phyloP scores from a whole-genome alignment of 2,329 filamentous ascomycete genomes.

The Diplodia sapinea region DNA sequence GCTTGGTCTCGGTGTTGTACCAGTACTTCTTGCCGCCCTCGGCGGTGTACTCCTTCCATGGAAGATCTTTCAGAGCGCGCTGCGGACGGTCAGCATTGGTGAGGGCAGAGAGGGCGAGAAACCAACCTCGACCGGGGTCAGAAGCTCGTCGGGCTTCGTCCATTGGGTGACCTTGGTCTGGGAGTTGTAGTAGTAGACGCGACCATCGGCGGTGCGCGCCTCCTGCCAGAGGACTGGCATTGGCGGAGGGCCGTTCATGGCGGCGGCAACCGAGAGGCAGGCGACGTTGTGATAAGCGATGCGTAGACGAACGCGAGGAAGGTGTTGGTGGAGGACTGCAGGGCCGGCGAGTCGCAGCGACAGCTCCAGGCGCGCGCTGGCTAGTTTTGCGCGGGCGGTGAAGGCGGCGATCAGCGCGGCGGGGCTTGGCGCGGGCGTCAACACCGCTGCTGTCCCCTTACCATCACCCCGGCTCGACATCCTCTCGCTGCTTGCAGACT shows the following conservation, averaged over 20 bases:
- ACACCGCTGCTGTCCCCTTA: slow-evolving; percentile 28
- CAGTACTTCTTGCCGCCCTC: slow-evolving; percentile 91
- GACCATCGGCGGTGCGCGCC: slow-evolving; percentile 78
- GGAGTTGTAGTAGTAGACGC: slow-evolving; percentile 89
- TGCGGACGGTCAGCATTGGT: slow-evolving; percentile 47
- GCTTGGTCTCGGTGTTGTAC: slow-evolving; percentile 87
- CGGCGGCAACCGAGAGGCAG: slow-evolving; percentile 28
- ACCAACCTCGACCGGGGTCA: slow-evolving; percentile 78
- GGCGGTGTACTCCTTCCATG: slow-evolving; percentile 91
- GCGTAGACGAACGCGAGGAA: slow-evolving; percentile 1
- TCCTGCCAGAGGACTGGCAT: slow-evolving; percentile 74
- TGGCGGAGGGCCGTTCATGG: slow-evolving; percentile 65
- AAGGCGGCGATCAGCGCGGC: slow-evolving; percentile 21
- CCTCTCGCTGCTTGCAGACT: slow-evolving; percentile 20
- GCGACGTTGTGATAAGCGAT: not conserved
- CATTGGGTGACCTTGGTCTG: slow-evolving; percentile 88
- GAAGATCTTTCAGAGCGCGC: slow-evolving; percentile 80
- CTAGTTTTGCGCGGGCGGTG: slow-evolving; percentile 27
- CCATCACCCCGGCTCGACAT: slow-evolving; percentile 5
- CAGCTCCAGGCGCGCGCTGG: slow-evolving; percentile 23
- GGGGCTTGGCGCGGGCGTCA: slow-evolving; percentile 14
- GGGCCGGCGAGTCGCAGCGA: slow-evolving; percentile 5
- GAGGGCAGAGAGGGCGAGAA: slow-evolving; percentile 30
- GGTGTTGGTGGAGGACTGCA: not conserved
- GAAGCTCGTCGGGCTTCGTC: slow-evolving; percentile 89